These are phyloP conservation scores for Podila epigama DNA, from an alignment of 192 early-diverging fungal genomes.

Conservation along the genomic window DNA sequence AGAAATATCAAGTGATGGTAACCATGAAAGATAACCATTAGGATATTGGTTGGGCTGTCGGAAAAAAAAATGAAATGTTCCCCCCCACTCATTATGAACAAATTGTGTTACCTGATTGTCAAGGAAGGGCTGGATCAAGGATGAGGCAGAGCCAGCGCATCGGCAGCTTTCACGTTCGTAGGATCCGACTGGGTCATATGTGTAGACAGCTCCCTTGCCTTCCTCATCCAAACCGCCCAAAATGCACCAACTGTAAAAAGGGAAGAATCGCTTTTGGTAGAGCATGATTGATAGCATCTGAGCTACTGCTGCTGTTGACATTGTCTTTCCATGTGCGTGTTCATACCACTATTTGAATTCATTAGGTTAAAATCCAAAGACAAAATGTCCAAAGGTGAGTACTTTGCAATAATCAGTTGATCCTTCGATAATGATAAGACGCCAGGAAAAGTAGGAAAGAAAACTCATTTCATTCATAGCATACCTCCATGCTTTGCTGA, in stretches of 20 bases:
- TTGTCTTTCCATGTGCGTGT: slow-evolving; percentile 89
- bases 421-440: neutral
- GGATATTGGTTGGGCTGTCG: neutral
- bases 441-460: neutral
- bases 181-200: slow-evolving; percentile 94
- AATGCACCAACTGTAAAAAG: slow-evolving; percentile 92
- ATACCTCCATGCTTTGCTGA: slow-evolving; percentile 87
- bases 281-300: slow-evolving; percentile 94
- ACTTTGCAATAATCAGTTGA: neutral
- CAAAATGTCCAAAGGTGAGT: neutral
- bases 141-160: slow-evolving; percentile 84
- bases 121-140: slow-evolving; percentile 95
- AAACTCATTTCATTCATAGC: neutral
- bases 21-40: neutral
- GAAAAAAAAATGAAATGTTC: slow-evolving; percentile 1
- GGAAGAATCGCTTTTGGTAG: slow-evolving; percentile 95
- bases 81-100: neutral
- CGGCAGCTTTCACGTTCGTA: slow-evolving; percentile 79
- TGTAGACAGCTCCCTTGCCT: slow-evolving; percentile 90
- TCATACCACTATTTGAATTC: slow-evolving; percentile 96
- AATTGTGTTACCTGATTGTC: slow-evolving; percentile 81
- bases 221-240: slow-evolving; percentile 90
- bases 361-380: slow-evolving; percentile 6
- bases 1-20: neutral
- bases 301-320: slow-evolving; percentile 86